Evolutionary conservation across 1,284 basidiomycete genomes (phyloP).

Genomic region (Pascua guehoae): DNA sequence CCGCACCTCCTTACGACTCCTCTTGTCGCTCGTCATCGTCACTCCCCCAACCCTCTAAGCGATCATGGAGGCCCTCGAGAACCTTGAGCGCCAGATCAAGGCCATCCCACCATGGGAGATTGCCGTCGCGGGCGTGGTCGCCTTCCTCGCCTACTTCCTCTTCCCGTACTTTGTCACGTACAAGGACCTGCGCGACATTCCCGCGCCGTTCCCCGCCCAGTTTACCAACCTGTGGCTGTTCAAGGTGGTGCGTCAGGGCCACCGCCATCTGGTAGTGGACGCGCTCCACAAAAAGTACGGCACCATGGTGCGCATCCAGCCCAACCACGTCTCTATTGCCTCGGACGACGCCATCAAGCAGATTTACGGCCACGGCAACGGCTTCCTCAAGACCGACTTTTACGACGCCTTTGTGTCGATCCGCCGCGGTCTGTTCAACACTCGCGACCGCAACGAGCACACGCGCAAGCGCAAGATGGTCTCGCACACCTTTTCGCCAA

Average conservation of each 20-base stretch:
- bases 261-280: conserved; percentile 73
- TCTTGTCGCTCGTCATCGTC: no score
- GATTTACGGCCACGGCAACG: conserved; percentile 71
- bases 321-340: conserved; percentile 78
- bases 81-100: no score
- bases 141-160: conserved; percentile 11
- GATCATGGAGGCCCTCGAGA: no score
- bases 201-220: conserved; percentile 71
- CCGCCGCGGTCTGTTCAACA: conserved; percentile 52
- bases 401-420: conserved; percentile 75
- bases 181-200: conserved; percentile 35
- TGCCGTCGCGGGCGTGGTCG: conserved; percentile 1
- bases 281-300: conserved; percentile 71
- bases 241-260: conserved; percentile 61
- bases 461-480: conserved; percentile 85
- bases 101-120: no score
- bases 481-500: conserved; percentile 70
- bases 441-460: conserved; percentile 72
- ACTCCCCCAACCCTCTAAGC: no score
- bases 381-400: conserved; percentile 66
- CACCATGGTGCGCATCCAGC: conserved; percentile 75
- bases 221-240: conserved; percentile 77
- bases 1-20: no score
- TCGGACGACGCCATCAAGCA: conserved; percentile 70
- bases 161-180: conserved; percentile 18